Evolutionary conservation across 1,284 basidiomycete genomes (phyloP), one percentile per base, ranked within the genome.

Genomic region (Anthracocystis walkeri): DNA sequence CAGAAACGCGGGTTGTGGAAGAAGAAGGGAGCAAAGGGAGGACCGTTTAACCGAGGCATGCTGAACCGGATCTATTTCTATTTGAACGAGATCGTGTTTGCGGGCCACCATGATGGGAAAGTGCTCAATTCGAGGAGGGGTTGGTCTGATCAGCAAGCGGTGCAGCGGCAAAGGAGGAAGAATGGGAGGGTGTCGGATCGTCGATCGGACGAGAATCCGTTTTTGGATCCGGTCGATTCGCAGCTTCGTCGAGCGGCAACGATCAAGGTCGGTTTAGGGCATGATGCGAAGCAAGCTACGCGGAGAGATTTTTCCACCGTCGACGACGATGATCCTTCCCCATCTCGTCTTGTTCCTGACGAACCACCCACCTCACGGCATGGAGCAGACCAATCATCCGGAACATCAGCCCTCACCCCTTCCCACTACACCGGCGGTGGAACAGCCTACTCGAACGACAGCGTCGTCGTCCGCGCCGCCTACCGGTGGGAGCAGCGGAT

Each of bases 1-100:
- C 84, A 83, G 0, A 90, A 91, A 78, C 87, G 90, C 16, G 90
- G 90, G 0, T 84, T 93, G 20, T 86, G 90, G 59, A 88, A 88
- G 41, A 87, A 86, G 50, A 87, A 85, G 27, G 86, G 89, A 0
- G 86, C 85, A 31, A 87, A 86, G 76, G 86, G 86, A 45, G 73
- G 73, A 21, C 90, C 90, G 73, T 90, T 93, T 78, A 88, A 91
- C 77, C 83, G 89, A 2, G 92, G 92, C 0, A 87, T 92, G 67
- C 82, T 93, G 68, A 93, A 93, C 86, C 91, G 90, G 81, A 83
- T 92, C 33, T 92, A 93, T 83, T 87, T 92, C 46, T 89, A 91
- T 20, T 86, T 93, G 80, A 92, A 93, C 82, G 90, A 92, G 68
- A 88, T 90, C n/a, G 89, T 89, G 4, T 93, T 91, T 58, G 68